These are phyloP conservation scores for Taphrina deformans DNA, from an alignment of 1,139 yeast genomes.

Conservation along the genomic window DNA sequence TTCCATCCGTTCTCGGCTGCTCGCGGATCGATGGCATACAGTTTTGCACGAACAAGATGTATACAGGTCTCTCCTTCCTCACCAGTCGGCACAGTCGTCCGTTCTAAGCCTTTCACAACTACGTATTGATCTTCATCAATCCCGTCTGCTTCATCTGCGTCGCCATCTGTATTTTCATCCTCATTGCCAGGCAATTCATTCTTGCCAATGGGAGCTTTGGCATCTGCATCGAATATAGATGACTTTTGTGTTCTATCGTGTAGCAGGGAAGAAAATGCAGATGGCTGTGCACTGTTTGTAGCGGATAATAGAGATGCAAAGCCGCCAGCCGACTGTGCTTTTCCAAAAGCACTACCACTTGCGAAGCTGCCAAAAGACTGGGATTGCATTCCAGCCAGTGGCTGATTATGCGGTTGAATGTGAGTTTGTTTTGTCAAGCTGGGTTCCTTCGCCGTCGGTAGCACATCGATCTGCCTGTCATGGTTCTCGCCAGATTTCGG, in stretches of 20 bases:
- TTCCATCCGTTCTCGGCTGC: slow-evolving; percentile 72
- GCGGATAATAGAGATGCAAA: background rate
- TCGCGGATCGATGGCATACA: slow-evolving; percentile 68
- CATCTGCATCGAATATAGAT: background rate
- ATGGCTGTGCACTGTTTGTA: background rate
- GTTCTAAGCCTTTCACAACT: slow-evolving; percentile 24
- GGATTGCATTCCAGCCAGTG: background rate
- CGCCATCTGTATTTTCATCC: background rate
- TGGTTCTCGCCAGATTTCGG: background rate
- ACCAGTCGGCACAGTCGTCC: slow-evolving; percentile 56
- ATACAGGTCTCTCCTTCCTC: slow-evolving; percentile 80
- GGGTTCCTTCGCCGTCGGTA: background rate
- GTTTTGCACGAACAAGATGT: slow-evolving; percentile 70
- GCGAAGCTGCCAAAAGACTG: background rate
- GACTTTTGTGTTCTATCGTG: background rate
- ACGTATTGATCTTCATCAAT: slow-evolving; percentile 33
- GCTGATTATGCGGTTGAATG: too few species aligned
- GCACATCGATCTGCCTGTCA: background rate
- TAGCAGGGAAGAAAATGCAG: background rate
- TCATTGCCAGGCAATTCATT: background rate
- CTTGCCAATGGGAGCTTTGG: background rate
- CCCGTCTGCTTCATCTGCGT: background rate
- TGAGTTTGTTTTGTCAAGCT: background rate
- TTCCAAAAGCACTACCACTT: background rate
- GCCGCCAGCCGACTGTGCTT: background rate